Conservation (phyloP, 306 rosid species). For the Lathyrus aphaca region DNA sequence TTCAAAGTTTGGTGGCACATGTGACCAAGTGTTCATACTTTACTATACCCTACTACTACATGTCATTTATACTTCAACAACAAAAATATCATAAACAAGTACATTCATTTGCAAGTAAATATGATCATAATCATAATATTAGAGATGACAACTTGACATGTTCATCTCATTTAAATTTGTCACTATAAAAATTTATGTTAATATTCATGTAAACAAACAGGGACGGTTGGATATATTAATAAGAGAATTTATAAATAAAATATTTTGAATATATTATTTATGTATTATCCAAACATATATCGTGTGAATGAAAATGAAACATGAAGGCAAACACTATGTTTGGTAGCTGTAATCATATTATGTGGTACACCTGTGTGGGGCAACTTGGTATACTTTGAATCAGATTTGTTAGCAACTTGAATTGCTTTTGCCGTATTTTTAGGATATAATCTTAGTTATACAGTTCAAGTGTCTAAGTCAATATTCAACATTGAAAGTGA, state of each 20-base stretch:
- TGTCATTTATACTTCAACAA: conserved; percentile 14
- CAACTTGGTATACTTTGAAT: conserved; percentile 5
- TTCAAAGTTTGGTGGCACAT: conserved; percentile 9
- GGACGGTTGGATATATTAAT: no score
- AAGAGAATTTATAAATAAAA: no score
- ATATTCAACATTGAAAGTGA: conserved; percentile 29
- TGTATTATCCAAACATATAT: neutral
- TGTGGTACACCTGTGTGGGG: conserved; percentile 30
- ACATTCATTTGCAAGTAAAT: no score
- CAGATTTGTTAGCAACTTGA: conserved; percentile 23
- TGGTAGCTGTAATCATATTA: conserved; percentile 14
- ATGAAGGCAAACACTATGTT: conserved; percentile 10
- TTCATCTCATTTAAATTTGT: no score
- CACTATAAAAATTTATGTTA: no score
- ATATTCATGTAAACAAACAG: no score
- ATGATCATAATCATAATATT: no score
- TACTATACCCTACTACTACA: conserved; percentile 28
- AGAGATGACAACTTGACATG: no score
- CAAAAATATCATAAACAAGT: conserved; percentile 36
- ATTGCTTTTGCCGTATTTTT: conserved; percentile 25
- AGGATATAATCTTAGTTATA: conserved; percentile 6
- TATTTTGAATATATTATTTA: no score
- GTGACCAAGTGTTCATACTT: conserved; percentile 14
- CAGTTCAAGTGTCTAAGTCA: conserved; percentile 10
- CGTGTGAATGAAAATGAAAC: conserved; percentile 44